Conservation (phyloP, 495 filamentous ascomycete species). For the Penicillium paxilli region DNA sequence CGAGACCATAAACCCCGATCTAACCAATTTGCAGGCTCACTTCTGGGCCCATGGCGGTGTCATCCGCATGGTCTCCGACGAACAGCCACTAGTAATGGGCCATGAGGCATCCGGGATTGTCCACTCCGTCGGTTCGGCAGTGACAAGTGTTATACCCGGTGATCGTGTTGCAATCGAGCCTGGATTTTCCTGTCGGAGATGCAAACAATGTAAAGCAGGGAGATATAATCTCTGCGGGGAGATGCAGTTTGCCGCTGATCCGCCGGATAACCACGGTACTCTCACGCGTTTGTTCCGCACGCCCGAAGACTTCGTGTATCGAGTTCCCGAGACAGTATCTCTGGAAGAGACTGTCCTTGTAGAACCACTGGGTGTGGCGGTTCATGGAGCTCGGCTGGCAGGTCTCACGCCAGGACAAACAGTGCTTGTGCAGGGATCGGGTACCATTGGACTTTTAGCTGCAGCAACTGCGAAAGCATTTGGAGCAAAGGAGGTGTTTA, state of each 20-base stretch:
- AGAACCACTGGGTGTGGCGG: constrained; percentile 77
- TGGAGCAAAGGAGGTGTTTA: constrained; percentile 69
- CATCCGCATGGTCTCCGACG: constrained; percentile 1
- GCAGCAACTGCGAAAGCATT: constrained; percentile 69
- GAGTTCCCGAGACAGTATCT: constrained; percentile 64
- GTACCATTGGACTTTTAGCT: constrained; percentile 77
- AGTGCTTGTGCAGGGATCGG: constrained; percentile 78
- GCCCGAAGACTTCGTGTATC: constrained; percentile 77
- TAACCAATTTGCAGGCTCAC: not conserved
- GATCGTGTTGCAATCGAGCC: constrained; percentile 76
- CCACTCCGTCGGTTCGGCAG: constrained; percentile 48
- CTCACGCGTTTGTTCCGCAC: constrained; percentile 71
- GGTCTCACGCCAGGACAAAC: constrained; percentile 62
- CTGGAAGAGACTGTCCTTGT: constrained; percentile 79
- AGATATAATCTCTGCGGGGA: constrained; percentile 75
- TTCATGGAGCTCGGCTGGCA: constrained; percentile 71
- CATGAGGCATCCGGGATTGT: constrained; percentile 68
- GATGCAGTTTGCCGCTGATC: constrained; percentile 73
- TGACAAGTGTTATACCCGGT: constrained; percentile 49
- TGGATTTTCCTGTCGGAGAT: constrained; percentile 70
- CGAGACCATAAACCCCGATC: not conserved
- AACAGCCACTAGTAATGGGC: constrained; percentile 58
- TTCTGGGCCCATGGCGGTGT: constrained; percentile 5
- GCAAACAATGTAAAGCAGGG: constrained; percentile 62
- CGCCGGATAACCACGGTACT: constrained; percentile 61